phyloP scores from a whole-genome alignment of 345 rosid genomes.

The Salix purpurea region DNA sequence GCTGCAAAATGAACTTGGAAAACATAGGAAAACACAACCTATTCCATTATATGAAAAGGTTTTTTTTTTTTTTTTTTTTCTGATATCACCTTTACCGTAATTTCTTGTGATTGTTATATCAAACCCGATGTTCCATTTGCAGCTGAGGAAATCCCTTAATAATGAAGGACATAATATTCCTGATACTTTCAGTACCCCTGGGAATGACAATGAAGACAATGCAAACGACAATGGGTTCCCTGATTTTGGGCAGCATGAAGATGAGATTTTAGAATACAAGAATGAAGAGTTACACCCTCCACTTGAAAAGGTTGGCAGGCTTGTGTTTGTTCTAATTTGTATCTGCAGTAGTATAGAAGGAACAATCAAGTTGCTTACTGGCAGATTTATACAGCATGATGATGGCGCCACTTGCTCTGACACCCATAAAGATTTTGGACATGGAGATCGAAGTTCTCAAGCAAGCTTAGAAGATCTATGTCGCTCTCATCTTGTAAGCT shows the following conservation, averaged over 20 bases:
- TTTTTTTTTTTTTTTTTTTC: neutral
- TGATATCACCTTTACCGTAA: neutral
- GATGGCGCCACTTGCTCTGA: slow-evolving; percentile 31
- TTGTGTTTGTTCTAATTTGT: slow-evolving; percentile 6
- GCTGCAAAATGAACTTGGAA: slow-evolving; percentile 19
- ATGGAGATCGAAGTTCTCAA: slow-evolving; percentile 42
- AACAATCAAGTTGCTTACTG: slow-evolving; percentile 13
- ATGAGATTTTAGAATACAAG: slow-evolving; percentile 51
- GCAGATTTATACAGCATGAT: slow-evolving; percentile 31
- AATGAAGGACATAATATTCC: slow-evolving; percentile 38
- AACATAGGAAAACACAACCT: slow-evolving; percentile 33
- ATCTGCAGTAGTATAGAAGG: neutral
- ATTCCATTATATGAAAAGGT: slow-evolving; percentile 78
- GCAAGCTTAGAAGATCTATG: slow-evolving; percentile 92
- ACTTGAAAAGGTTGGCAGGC: slow-evolving; percentile 34
- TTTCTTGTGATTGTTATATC: slow-evolving; percentile 3
- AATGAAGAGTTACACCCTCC: slow-evolving; percentile 45
- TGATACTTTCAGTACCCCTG: slow-evolving; percentile 35
- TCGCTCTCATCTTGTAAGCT: slow-evolving; percentile 84
- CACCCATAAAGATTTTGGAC: slow-evolving; percentile 37
- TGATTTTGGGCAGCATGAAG: slow-evolving; percentile 48
- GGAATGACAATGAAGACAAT: slow-evolving; percentile 34
- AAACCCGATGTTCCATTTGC: slow-evolving; percentile 30
- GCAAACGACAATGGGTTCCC: slow-evolving; percentile 43
- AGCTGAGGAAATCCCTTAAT: slow-evolving; percentile 69